Evolutionary conservation across 1,284 basidiomycete genomes (phyloP).

Genomic region (Porogramme epimiltina): DNA sequence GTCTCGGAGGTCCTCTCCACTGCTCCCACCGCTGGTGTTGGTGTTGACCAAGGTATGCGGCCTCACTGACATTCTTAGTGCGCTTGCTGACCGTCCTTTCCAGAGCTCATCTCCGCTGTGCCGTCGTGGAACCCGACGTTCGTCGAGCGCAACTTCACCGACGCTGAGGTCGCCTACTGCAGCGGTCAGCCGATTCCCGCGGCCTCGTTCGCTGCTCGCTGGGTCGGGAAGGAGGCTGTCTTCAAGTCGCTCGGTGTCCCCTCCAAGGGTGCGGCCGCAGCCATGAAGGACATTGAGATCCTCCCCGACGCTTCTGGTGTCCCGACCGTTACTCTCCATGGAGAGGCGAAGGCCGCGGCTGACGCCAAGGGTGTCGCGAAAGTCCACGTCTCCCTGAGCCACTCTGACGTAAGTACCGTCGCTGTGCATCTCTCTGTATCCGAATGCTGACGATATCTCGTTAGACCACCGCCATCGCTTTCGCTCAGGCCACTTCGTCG

Average conservation of each 20-base stretch:
- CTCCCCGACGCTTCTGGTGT: constrained; percentile 71
- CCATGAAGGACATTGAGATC: constrained; percentile 98
- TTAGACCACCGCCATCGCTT: constrained; percentile 79
- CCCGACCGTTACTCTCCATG: constrained; percentile 78
- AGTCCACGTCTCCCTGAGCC: constrained; percentile 87
- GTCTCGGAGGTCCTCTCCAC: constrained; percentile 55
- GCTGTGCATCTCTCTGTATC: background rate
- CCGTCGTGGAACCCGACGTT: constrained; percentile 92
- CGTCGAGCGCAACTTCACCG: constrained; percentile 91
- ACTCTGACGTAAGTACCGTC: constrained; percentile 73
- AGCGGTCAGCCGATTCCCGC: constrained; percentile 81
- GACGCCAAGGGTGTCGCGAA: constrained; percentile 72
- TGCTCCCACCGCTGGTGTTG: constrained; percentile 65
- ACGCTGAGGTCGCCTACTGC: constrained; percentile 88
- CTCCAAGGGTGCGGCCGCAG: constrained; percentile 89
- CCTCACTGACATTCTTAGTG: constrained; percentile 6
- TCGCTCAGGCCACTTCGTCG: constrained; percentile 65
- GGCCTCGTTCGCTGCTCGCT: constrained; percentile 94
- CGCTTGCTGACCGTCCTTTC: constrained; percentile 26
- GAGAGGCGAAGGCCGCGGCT: constrained; percentile 82
- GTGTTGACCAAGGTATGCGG: constrained; percentile 78
- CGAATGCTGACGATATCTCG: constrained; percentile 19
- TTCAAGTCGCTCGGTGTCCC: constrained; percentile 96
- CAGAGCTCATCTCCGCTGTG: constrained; percentile 91
- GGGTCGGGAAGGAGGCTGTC: constrained; percentile 97